Evolutionary conservation across 768 basidiomycete species (phyloP).

Genomic region (Auriscalpium microsporum): DNA sequence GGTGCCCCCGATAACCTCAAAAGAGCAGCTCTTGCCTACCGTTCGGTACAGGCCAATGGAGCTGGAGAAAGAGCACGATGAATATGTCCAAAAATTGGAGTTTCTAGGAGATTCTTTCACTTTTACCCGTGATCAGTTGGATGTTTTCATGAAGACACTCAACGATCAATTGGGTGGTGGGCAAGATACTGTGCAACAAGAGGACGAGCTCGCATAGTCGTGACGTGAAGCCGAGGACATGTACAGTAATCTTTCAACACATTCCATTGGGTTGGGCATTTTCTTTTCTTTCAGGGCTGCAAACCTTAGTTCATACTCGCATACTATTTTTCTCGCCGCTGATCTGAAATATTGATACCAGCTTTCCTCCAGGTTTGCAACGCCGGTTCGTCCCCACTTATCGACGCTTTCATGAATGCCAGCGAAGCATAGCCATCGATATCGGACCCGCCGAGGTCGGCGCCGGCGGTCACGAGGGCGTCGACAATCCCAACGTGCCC

Average conservation of each 20-base stretch:
- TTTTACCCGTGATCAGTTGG: slow-evolving; percentile 58
- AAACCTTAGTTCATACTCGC: too few species aligned
- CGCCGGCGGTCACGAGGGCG: slow-evolving; percentile 62
- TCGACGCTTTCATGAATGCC: slow-evolving; percentile 31
- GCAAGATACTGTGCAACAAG: slow-evolving; percentile 21
- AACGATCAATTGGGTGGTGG: slow-evolving; percentile 38
- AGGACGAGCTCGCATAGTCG: slow-evolving; percentile 22
- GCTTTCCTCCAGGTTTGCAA: slow-evolving; percentile 50
- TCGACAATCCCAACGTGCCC: slow-evolving; percentile 54
- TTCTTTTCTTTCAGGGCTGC: too few species aligned
- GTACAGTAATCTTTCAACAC: too few species aligned
- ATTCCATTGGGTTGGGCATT: too few species aligned
- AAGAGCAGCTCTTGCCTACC: slow-evolving; percentile 35
- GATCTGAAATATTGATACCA: slow-evolving; percentile 26
- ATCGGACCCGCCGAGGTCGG: slow-evolving; percentile 62
- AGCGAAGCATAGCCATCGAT: slow-evolving; percentile 45
- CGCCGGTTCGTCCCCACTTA: slow-evolving; percentile 34
- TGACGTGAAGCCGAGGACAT: not conserved
- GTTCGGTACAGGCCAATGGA: slow-evolving; percentile 57
- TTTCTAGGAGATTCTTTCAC: slow-evolving; percentile 61
- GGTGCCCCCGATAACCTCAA: slow-evolving; percentile 23
- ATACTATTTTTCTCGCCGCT: too few species aligned
- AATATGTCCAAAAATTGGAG: slow-evolving; percentile 49
- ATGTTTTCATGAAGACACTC: slow-evolving; percentile 58
- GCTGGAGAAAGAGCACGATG: slow-evolving; percentile 50